Evolutionary conservation across 805 yeast species (phyloP).

Genomic region (Suhomyces emberorum): DNA sequence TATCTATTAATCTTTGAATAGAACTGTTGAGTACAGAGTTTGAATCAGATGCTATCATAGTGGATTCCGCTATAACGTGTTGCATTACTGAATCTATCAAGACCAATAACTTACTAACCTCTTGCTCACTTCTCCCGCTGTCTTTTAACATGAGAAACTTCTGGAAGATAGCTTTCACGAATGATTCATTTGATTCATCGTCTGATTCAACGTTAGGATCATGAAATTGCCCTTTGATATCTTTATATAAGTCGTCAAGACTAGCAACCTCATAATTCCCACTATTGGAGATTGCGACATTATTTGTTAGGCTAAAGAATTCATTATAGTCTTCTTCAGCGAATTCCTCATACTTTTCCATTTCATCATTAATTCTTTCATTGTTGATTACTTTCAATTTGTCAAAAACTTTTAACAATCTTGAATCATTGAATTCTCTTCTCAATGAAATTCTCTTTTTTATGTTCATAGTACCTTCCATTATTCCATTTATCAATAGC

Average conservation of each 20-base stretch:
- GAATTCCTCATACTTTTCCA: conserved; percentile 34
- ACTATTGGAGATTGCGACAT: conserved; percentile 7
- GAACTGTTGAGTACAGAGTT: conserved; percentile 28
- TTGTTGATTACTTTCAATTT: conserved; percentile 30
- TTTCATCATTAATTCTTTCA: conserved; percentile 31
- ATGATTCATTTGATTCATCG: conserved; percentile 7
- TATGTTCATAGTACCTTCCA: conserved; percentile 25
- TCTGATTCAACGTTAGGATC: conserved; percentile 7
- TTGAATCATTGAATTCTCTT: conserved; percentile 35
- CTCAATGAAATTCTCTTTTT: conserved; percentile 29
- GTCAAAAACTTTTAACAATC: conserved; percentile 33
- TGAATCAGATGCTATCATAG: conserved; percentile 20
- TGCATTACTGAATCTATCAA: conserved; percentile 31
- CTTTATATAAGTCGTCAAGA: conserved; percentile 11
- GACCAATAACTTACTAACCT: conserved; percentile 22
- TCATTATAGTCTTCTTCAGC: conserved; percentile 39
- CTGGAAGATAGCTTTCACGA: conserved; percentile 21
- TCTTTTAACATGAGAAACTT: conserved; percentile 26
- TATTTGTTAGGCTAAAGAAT: conserved; percentile 11
- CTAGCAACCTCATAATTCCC: conserved; percentile 4
- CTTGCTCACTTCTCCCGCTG: conserved; percentile 19
- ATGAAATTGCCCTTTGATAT: conserved; percentile 9
- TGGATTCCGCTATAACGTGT: conserved; percentile 27
- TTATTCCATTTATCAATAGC: conserved; percentile 32
- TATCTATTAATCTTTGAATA: conserved; percentile 34